A percentile compares a stretch with the other conserved stretches of the same genome.
Evolutionary conservation across 2,329 filamentous ascomycete species (phyloP).

Genomic region (Meredithiella fracta): DNA sequence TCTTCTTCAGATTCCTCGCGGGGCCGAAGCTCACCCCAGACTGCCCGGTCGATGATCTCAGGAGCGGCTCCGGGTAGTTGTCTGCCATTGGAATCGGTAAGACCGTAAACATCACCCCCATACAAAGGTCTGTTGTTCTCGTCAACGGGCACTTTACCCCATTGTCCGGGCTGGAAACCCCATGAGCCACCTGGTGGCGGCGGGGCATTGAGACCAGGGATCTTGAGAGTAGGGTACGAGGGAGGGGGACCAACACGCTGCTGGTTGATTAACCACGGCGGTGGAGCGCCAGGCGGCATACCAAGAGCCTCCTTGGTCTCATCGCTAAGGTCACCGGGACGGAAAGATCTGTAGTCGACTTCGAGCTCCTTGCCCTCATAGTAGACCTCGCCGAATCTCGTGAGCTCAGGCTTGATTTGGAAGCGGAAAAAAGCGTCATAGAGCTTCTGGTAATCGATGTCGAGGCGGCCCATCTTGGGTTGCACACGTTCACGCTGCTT

Average conservation of each 20-base stretch:
- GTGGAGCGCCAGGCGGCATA: constrained; percentile 82
- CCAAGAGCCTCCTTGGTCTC: constrained; percentile 82
- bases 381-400: constrained; percentile 95
- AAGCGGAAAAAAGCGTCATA: constrained; percentile 98
- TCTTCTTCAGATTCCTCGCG: constrained; percentile 59
- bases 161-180: constrained; percentile 91
- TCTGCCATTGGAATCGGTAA: constrained; percentile 33
- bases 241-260: constrained; percentile 87
- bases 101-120: constrained; percentile 87
- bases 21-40: constrained; percentile 86
- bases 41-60: constrained; percentile 67
- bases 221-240: constrained; percentile 87
- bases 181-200: constrained; percentile 77
- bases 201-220: constrained; percentile 85
- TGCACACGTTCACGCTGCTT: constrained; percentile 89
- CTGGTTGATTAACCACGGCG: constrained; percentile 94
- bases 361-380: constrained; percentile 98
- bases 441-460: constrained; percentile 96
- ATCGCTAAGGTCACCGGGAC: constrained; percentile 79
- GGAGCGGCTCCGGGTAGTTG: constrained; percentile 32
- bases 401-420: constrained; percentile 88
- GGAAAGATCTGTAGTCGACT: constrained; percentile 78
- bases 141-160: constrained; percentile 88
- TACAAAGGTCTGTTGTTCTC: constrained; percentile 84
- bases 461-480: constrained; percentile 90